phyloP scores from a whole-genome alignment of 306 rosid genomes.

The Dryas octopetala region DNA sequence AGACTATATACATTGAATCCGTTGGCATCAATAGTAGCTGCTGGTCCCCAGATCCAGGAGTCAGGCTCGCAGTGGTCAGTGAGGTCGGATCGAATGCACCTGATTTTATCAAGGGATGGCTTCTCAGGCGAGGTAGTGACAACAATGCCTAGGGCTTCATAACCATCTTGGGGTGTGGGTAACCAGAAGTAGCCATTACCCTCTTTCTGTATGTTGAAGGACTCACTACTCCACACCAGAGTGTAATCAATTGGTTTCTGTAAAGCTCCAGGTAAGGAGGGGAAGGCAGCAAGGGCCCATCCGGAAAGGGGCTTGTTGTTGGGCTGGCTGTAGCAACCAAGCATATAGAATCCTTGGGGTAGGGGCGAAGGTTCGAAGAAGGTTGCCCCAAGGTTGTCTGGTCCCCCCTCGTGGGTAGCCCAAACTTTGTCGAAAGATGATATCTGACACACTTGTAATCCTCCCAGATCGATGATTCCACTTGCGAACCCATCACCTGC shows the following conservation, averaged over 20 bases:
- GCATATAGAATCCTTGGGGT: constrained; percentile 61
- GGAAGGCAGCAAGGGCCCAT: constrained; percentile 55
- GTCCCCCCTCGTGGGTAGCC: constrained; percentile 60
- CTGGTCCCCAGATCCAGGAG: constrained; percentile 62
- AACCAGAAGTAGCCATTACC: constrained; percentile 59
- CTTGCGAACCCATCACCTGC: constrained; percentile 55
- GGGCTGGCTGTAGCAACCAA: constrained; percentile 66
- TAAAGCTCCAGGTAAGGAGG: constrained; percentile 25
- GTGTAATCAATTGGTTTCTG: constrained; percentile 56
- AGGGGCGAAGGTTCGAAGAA: constrained; percentile 67
- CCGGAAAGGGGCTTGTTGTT: constrained; percentile 69
- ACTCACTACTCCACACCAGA: constrained; percentile 58
- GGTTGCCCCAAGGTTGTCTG: constrained; percentile 49
- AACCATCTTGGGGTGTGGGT: constrained; percentile 65
- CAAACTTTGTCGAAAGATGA: constrained; percentile 62
- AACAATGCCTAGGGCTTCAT: constrained; percentile 61
- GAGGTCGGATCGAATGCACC: constrained; percentile 58
- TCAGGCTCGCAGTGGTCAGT: constrained; percentile 55
- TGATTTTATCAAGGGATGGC: constrained; percentile 57
- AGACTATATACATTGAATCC: constrained; percentile 45
- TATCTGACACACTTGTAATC: constrained; percentile 48
- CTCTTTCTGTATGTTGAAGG: constrained; percentile 40
- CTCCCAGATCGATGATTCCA: constrained; percentile 66
- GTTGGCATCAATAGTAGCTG: constrained; percentile 19
- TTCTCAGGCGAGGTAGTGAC: constrained; percentile 52